Percentiles rank a stretch among this genome's conserved stretches.
Conservation (phyloP, 2,329 filamentous ascomycete species). For the Penicillium aurantiogriseum region DNA sequence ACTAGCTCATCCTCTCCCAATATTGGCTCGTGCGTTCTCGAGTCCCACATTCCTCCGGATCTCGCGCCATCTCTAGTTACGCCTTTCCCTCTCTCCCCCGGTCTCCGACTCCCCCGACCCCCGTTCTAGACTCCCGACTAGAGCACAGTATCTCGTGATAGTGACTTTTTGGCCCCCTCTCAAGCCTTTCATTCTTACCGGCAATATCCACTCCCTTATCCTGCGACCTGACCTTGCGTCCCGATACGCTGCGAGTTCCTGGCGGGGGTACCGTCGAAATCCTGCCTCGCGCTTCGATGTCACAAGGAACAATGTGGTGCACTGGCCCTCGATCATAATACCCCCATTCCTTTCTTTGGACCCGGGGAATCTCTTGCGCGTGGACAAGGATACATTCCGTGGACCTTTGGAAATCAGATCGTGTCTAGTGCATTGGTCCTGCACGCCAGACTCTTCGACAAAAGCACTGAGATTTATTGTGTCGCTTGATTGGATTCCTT, state of each 20-base stretch:
- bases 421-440: slow-evolving; percentile 9
- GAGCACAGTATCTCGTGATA: slow-evolving; percentile 4
- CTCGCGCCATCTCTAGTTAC: slow-evolving; percentile 3
- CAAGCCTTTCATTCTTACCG: neutral
- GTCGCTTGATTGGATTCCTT: slow-evolving; percentile 10
- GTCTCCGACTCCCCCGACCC: neutral
- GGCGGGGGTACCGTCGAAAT: slow-evolving; percentile 6
- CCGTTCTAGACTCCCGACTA: slow-evolving; percentile 8
- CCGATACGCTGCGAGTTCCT: neutral
- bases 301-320: slow-evolving; percentile 26
- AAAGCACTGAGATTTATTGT: slow-evolving; percentile 10
- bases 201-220: slow-evolving; percentile 18
- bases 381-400: slow-evolving; percentile 18
- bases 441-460: slow-evolving; percentile 6
- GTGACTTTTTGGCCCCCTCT: neutral
- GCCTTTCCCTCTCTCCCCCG: neutral
- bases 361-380: slow-evolving; percentile 13
- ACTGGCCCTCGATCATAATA: slow-evolving; percentile 20
- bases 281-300: slow-evolving; percentile 13
- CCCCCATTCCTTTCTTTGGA: slow-evolving; percentile 15
- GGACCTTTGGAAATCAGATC: slow-evolving; percentile 17
- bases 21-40: slow-evolving; percentile 16
- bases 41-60: slow-evolving; percentile 19
- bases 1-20: slow-evolving; percentile 50
- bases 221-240: neutral